Base-by-base conservation (phyloP, 768 basidiomycete genomes). In the Russula dissimulans region DNA sequence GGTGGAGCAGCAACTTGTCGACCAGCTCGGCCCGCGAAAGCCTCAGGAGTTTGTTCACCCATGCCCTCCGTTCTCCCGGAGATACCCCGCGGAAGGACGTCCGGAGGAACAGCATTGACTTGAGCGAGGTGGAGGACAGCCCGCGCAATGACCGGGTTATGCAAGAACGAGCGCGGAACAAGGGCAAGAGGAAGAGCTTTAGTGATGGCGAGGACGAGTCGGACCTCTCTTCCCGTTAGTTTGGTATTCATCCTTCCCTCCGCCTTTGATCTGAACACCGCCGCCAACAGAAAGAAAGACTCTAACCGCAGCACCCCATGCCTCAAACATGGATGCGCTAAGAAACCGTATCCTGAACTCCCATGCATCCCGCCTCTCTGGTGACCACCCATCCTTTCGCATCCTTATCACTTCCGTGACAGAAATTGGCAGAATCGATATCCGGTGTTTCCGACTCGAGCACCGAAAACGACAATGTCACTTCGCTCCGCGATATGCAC, bases 91-190 rank as follows among this genome's bases (percentile, higher is more conserved):
- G 60, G 22, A 60, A 56, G 36, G 29, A 32, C 17, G 49, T 29
- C 17, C 55, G 65, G 39, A 57, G 65, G 41, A 66, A 66, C 43
- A 66, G 65, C 56, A 64, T 66, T n/a, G 65, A 66, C 43, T 49
- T 41, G 47, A 64, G 65, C 56, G 65, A 61, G 59, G 63, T 64
- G n/a, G 62, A 64, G 47, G 65, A 66, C n/a, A 66, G 63, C 22
- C 65, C 65, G 34, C 56, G 65, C 36, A 60, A 58, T 17, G 62
- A 64, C 15, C 44, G 56, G 18, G 59, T 66, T 3, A 57, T 56
- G 8, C 56, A 60, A 48, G 65, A 66, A 45, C 59, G 65, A 10
- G 60, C 56, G 56, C 50, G 54, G 59, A 61, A 58, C 51, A 61
- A 58, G 46, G 65, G 63, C 0, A 61, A 64, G 54, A 57, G 63